phyloP scores from a whole-genome alignment of 441 rosid genomes.

The Eruca vesicaria region DNA sequence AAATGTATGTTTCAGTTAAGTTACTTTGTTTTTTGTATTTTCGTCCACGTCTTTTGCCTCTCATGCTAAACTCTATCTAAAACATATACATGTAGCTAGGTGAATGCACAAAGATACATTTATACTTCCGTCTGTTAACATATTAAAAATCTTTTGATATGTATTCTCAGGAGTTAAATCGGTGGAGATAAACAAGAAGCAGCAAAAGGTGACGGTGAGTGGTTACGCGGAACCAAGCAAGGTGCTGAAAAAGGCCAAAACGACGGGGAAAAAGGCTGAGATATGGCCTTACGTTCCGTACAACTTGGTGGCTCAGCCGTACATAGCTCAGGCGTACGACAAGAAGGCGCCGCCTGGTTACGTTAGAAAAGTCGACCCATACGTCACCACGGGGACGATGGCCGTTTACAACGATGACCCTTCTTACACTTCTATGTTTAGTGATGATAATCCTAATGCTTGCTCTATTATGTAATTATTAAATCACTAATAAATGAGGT shows the following conservation, averaged over 20 bases:
- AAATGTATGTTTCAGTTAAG: background rate
- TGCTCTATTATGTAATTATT: constrained; percentile 73
- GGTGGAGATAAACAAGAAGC: constrained; percentile 86
- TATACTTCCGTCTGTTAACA: background rate
- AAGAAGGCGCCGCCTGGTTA: constrained; percentile 92
- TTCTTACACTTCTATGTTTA: constrained; percentile 69
- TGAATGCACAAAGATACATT: background rate
- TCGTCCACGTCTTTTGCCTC: background rate
- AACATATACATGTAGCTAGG: background rate
- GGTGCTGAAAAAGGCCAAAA: constrained; percentile 80
- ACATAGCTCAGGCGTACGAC: constrained; percentile 70
- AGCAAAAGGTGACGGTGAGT: constrained; percentile 80
- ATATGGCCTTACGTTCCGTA: constrained; percentile 95
- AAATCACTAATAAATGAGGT: background rate
- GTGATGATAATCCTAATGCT: constrained; percentile 96
- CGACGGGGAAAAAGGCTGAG: constrained; percentile 90
- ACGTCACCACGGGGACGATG: constrained; percentile 35
- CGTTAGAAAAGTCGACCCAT: constrained; percentile 66
- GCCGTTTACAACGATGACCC: constrained; percentile 50
- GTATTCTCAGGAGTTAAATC: constrained; percentile 63
- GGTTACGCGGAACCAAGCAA: constrained; percentile 75
- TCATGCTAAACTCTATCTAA: background rate
- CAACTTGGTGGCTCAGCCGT: constrained; percentile 86
- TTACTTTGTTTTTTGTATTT: background rate
- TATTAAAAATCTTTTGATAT: background rate